Evolutionary conservation across 2,329 filamentous ascomycete genomes (phyloP), one percentile per base, ranked within the genome.

Genomic region (Aspergillus sp.): DNA sequence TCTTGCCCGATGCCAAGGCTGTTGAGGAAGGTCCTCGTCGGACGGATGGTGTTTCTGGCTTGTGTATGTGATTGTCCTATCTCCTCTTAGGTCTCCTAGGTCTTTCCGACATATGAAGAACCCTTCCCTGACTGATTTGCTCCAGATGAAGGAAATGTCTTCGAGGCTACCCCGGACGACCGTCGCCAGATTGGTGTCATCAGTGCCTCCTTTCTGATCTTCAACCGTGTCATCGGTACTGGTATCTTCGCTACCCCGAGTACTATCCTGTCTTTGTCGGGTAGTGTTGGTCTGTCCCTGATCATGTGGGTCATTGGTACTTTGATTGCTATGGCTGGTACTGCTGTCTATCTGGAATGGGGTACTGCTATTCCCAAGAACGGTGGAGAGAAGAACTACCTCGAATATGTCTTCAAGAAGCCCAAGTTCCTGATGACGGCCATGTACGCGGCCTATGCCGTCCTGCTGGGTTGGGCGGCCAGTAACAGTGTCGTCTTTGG

Each of bases 321-420:
- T 11, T 17, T 81, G 3, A 81, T 83, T 69, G 79, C 80, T 6
- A 75, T 80, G 68, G 77, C 79, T 62, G 75, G 77, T 63, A 79
- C 71, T 8, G 73, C 70, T 10, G 70, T 74, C 10, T 83, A 82
- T 57, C 70, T 83, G 32, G 81, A 83, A 72, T 82, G 80, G 70
- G 81, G 81, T 39, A 81, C 79, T 54, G 80, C 81, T 3, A 75
- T 83, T 48, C 81, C 80, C 7, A 75, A 67, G 72, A 70, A 82
- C 69, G 82, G 82, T 39, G 82, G 82, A n/a, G 82, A 84, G 65
- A 79, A 81, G 53, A 80, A 83, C 41, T 84, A 84, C 66, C 78
- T 84, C 44, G 82, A 84, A 71, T 80, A 82, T 39, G 81, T 84
- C 38, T 84, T 81, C 67, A 76, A 73, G 50, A 78, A 75, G 19